A percentile compares a stretch with the other conserved stretches of the same genome.
Evolutionary conservation across 2,329 filamentous ascomycete genomes (phyloP).

Genomic region (Neofusicoccum sp.): DNA sequence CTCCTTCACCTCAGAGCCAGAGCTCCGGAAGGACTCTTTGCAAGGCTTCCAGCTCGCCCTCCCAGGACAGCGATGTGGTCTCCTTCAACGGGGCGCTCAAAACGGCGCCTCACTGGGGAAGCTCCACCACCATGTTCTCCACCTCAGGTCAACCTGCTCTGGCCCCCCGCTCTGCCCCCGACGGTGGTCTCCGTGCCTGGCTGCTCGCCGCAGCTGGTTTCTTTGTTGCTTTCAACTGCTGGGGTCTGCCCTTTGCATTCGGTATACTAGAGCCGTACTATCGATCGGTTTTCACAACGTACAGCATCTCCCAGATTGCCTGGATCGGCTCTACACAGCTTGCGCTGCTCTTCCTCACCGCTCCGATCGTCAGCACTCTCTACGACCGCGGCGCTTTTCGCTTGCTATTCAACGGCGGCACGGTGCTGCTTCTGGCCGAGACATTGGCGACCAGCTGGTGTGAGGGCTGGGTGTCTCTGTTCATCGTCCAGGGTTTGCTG

Average conservation of each 20-base stretch:
- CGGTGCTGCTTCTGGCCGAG: conserved; percentile 26
- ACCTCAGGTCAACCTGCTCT: background rate
- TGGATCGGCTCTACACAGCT: conserved; percentile 39
- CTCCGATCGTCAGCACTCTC: conserved; percentile 29
- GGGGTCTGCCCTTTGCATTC: conserved; percentile 32
- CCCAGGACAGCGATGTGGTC: background rate
- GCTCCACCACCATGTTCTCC: background rate
- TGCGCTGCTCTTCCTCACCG: conserved; percentile 34
- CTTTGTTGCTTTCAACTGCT: conserved; percentile 23
- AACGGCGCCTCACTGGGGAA: background rate
- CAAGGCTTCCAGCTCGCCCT: background rate
- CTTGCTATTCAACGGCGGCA: conserved; percentile 31
- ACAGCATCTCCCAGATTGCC: conserved; percentile 28
- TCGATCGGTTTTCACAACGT: conserved; percentile 22
- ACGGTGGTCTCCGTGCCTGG: background rate
- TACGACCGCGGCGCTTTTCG: conserved; percentile 34
- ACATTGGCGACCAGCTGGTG: conserved; percentile 27
- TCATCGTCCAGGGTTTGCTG: conserved; percentile 34
- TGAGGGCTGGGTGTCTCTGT: conserved; percentile 25
- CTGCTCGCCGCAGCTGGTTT: background rate
- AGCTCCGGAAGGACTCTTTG: background rate
- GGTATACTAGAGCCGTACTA: conserved; percentile 37
- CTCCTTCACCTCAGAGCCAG: background rate
- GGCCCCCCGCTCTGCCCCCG: background rate
- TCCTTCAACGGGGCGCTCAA: background rate